Base-by-base conservation (phyloP, 2,329 filamentous ascomycete genomes). In the Zymoseptoria pseudotritici region DNA sequence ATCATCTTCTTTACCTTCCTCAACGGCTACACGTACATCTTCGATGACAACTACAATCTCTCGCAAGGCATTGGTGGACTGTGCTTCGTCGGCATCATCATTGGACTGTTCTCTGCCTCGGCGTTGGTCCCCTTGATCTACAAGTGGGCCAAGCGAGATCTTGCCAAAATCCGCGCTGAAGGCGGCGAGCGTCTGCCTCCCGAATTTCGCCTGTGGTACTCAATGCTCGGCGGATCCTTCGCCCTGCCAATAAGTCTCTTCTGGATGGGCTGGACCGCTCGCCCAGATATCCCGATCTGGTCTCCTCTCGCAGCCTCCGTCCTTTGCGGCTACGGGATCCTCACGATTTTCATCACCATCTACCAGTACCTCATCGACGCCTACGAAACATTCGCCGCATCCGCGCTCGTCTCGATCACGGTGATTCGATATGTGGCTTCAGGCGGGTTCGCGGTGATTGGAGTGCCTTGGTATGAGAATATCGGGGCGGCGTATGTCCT, bases 201-300 rank as follows among this genome's bases (percentile, higher is more conserved):
- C 0, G 83, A 85, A 59, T 79, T 81, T 49, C 75, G 82, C 5
- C 71, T 85, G 0, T 83, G 78, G 74, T 82, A 77, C 54, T 75
- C 76, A 2, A 83, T 85, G 70, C 71, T 82, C 3, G 69, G 69
- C 9, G 72, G 50, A 21, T 52, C 79, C 22, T 19, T 51, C 9
- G 31, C 29, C 5, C 19, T 58, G 4, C 56, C 56, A 1, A 49
- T 53, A 24, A n/a, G 50, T 50, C 17, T 42, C 52, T 24, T 58
- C 31, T 90, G 19, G 88, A 87, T 0, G 87, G 88, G 77, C 0
- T 85, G 82, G 82, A 83, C 79, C 0, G 73, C 75, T 42, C 74
- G 59, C 20, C 64, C 62, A 4, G 49, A 66, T 3, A 77, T 83
- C 22, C 79, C 77, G 8, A 77, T 80, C 64, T 84, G 81, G 80